Percentiles rank a stretch among this genome's conserved stretches.
These are phyloP conservation scores for Mycena latifolia DNA, from an alignment of 768 basidiomycete genomes.

Conservation along the genomic window DNA sequence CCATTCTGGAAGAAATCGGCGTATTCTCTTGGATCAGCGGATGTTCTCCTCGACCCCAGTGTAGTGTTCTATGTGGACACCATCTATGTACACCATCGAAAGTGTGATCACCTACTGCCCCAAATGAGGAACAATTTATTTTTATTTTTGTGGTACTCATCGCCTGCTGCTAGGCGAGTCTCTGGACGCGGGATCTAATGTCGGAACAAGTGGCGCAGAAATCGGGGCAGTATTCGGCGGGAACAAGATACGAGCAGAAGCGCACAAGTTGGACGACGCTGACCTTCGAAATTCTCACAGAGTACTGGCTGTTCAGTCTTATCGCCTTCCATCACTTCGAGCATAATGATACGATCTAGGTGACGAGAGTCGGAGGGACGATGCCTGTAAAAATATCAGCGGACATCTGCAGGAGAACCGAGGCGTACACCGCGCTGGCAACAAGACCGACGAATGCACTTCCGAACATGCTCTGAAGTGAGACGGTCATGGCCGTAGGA, in stretches of 20 bases:
- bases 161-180: conserved; percentile 67
- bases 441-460: conserved; percentile 60
- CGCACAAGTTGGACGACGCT: conserved; percentile 13
- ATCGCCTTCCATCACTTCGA: conserved; percentile 32
- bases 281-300: conserved; percentile 50
- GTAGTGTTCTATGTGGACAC: no score
- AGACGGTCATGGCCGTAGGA: conserved; percentile 31
- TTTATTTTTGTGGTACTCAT: conserved; percentile 19
- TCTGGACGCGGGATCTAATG: conserved; percentile 91
- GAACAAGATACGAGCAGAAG: conserved; percentile 75
- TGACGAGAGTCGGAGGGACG: conserved; percentile 97
- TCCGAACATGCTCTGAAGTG: conserved; percentile 55
- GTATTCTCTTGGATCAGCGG: no score
- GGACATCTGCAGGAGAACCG: conserved; percentile 3
- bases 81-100: no score
- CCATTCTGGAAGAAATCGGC: no score
- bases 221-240: conserved; percentile 92
- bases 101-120: no score
- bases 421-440: conserved; percentile 55
- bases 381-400: no score
- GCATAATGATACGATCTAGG: conserved; percentile 57
- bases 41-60: no score
- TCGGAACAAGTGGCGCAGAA: conserved; percentile 71
- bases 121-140: no score
- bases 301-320: conserved; percentile 83